Base-by-base conservation (phyloP, 1,284 basidiomycete species). In the Cutaneotrichosporon cavernicola region DNA sequence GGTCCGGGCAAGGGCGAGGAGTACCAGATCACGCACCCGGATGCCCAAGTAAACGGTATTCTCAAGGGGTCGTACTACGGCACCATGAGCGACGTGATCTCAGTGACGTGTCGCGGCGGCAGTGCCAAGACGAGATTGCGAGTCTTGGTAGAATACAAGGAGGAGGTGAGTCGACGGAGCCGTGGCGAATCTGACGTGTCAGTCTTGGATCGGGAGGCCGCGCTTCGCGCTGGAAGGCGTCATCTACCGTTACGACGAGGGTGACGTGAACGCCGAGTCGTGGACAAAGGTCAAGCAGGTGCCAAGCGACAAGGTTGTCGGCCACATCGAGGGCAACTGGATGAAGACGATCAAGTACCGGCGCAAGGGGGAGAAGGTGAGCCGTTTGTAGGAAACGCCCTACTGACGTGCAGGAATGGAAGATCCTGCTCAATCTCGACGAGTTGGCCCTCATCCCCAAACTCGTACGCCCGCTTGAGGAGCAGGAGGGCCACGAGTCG, bases 211-310 rank as follows among this genome's bases (percentile, higher is more conserved):
- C 52, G 90, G 92, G 55, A 89, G 85, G 72, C 88, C 96, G 6
- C 89, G 91, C 66, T 98, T 92, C 83, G 83, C 89, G 36, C 73
- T 93, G 13, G 96, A 98, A 73, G 96, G 94, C 56, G 88, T 96
- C 52, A 88, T 99, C 61, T 93, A 96, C 81, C 86, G 87, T 14
- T 91, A 91, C 68, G 73, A 73, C 11, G 72, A 74, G 7, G 78
- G 75, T 9, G 78, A 77, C 8, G 88, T 88, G 66, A 74, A 79
- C 36, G 77, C 80, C 50, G 66, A 68, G 18, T 26, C 14, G 55
- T 97, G 91, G 90, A 91, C 88, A 22, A 90, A 88, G 78, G 86
- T 92, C 69, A 97, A 92, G 82, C 90, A 97, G 70, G 92, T 99
- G 18, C 95, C 95, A 1, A 80, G 84, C 51, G 87, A 89, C 49